Evolutionary conservation across 208 protist genomes (phyloP), one percentile per base, ranked within the genome.

Genomic region (Acanthamoeba lenticulata): DNA sequence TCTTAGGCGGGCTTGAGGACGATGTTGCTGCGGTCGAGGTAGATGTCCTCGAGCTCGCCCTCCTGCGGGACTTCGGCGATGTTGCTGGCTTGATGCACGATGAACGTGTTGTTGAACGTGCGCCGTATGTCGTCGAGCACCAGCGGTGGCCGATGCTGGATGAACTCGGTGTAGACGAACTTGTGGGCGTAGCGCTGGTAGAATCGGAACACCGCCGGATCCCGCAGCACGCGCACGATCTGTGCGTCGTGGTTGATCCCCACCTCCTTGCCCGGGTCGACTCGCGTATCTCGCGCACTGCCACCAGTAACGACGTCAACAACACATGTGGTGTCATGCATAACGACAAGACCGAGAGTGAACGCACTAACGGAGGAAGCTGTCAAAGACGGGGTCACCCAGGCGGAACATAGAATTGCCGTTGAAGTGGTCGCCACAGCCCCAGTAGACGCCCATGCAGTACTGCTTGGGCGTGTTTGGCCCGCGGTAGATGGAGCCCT

Each of bases 151-250:
- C 90, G 40, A 44, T 94, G 90, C 49, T 94, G 90, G 1, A 94
- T 21, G 49, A 94, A 94, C 67, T 94, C 90, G 13, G 90, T 94
- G 90, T 94, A 94, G 45, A 94, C 90, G 29, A 94, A 94, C 44
- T 94, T 94, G 36, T 79, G 90, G 40, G 65, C 90, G 49, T 94
- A 94, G 44, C 90, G 90, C 52, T 94, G 90, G 49, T 42, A 94
- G 55, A 94, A 94, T 36, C 49, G 62, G 67, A 62, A 94, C 24
- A 67, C 36, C 11, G n/a, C 90, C 44, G 44, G 44, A 17, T 94
- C 90, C 2, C 90, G 65, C 17, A 94, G 90, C 6, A 94, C 44
- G 3, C 69, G 44, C 62, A 94, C 55, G 24, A 94, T 60, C 36
- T 94, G 69, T 4, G 90, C 72, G 69, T 94, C 90, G 55, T 94